Conservation (phyloP, 2,329 filamentous ascomycete species). For the Trichophyton benhamiae region DNA sequence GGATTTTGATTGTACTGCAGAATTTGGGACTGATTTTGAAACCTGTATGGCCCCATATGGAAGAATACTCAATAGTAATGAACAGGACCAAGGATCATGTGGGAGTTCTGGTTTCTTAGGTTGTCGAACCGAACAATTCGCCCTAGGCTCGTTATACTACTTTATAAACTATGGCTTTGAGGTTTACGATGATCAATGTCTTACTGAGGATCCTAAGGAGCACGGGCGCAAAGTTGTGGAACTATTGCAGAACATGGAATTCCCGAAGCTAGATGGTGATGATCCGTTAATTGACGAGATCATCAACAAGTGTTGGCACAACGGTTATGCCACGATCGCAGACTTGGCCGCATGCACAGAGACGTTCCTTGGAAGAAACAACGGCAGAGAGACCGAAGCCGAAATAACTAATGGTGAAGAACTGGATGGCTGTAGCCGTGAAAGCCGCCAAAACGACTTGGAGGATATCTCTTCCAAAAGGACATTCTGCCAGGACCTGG, state of each 20-base stretch:
- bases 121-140: constrained; percentile 24
- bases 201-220: constrained; percentile 17
- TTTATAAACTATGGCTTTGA: constrained; percentile 24
- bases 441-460: no score
- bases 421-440: no score
- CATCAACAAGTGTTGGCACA: constrained; percentile 10
- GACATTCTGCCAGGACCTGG: no score
- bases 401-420: no score
- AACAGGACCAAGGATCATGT: neutral
- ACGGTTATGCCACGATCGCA: neutral
- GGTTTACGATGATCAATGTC: constrained; percentile 19
- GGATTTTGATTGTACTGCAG: constrained; percentile 21
- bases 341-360: constrained; percentile 1
- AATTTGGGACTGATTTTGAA: constrained; percentile 19
- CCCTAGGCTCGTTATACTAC: constrained; percentile 23
- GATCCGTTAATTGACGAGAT: constrained; percentile 18
- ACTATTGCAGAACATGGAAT: neutral
- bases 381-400: no score
- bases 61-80: constrained; percentile 16
- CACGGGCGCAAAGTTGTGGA: constrained; percentile 13
- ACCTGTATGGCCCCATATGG: constrained; percentile 18
- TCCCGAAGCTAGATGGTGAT: constrained; percentile 19
- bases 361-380: no score
- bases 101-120: constrained; percentile 18
- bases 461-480: no score